These are phyloP conservation scores for Pythium aquatile DNA, from an alignment of 352 stramenopile genomes.

Conservation along the genomic window DNA sequence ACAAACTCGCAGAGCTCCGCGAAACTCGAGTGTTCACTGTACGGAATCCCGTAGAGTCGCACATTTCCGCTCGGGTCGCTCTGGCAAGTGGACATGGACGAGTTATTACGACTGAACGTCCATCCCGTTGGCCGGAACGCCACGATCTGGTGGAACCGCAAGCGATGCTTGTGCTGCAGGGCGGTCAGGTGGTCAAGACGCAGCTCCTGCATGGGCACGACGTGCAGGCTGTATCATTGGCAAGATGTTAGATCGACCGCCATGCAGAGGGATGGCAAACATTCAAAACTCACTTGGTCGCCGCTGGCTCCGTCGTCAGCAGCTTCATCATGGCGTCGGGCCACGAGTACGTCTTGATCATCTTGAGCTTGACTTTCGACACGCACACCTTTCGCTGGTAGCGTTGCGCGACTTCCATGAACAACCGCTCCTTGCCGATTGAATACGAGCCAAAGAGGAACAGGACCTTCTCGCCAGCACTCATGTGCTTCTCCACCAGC, in stretches of 20 bases:
- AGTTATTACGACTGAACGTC: conserved; percentile 70
- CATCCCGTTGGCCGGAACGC: conserved; percentile 95
- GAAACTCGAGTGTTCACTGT: conserved; percentile 97
- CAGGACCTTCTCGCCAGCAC: conserved; percentile 66
- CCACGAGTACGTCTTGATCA: conserved; percentile 90
- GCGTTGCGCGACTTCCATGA: conserved; percentile 90
- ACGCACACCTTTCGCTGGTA: conserved; percentile 76
- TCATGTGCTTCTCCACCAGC: conserved; percentile 56
- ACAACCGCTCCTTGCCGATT: conserved; percentile 97
- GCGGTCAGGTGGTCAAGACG: conserved; percentile 89
- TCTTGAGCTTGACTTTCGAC: conserved; percentile 72
- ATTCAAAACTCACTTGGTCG: conserved; percentile 57
- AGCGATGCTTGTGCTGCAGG: conserved; percentile 62
- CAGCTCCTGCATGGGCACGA: conserved; percentile 92
- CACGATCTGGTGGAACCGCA: conserved; percentile 83
- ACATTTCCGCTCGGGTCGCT: conserved; percentile 81
- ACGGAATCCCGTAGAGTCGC: conserved; percentile 93
- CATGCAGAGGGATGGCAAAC: conserved; percentile 2
- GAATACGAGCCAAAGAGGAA: conserved; percentile 97
- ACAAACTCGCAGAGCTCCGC: conserved; percentile 93
- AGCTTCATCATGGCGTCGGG: conserved; percentile 70
- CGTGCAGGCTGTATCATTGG: conserved; percentile 66
- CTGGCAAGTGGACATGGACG: conserved; percentile 66
- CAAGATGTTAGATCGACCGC: neutral
- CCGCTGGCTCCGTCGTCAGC: conserved; percentile 80